phyloP scores from a whole-genome alignment of 139 green algal genomes.

The Pseudopediastrum boryanum region DNA sequence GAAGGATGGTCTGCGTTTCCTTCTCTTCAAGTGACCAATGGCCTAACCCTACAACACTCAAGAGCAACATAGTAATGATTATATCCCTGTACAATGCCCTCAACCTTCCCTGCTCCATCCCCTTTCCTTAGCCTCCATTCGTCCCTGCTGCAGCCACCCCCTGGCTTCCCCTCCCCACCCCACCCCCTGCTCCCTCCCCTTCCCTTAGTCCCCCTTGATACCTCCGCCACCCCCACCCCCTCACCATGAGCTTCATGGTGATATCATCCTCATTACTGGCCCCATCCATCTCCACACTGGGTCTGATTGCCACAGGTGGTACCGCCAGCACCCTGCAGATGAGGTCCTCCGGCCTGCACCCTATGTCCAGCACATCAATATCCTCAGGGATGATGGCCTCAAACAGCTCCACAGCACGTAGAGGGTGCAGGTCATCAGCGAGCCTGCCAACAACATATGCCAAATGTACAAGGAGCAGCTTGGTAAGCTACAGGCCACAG shows the following conservation, averaged over 20 bases:
- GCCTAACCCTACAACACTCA: too few relatives aligned
- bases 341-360: slow-evolving; percentile 37
- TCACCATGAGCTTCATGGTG: slow-evolving; percentile 95
- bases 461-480: neutral
- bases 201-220: too few relatives aligned
- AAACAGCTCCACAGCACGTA: slow-evolving; percentile 85
- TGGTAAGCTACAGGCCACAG: neutral
- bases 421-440: slow-evolving; percentile 93
- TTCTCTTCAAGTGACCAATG: too few relatives aligned
- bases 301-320: slow-evolving; percentile 95
- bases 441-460: slow-evolving; percentile 35
- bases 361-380: slow-evolving; percentile 70
- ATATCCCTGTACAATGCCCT: too few relatives aligned
- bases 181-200: too few relatives aligned
- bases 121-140: too few relatives aligned
- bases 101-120: too few relatives aligned
- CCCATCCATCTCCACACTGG: slow-evolving; percentile 97
- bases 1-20: too few relatives aligned
- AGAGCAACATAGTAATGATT: too few relatives aligned
- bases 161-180: too few relatives aligned
- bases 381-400: slow-evolving; percentile 74
- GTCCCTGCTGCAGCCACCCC: too few relatives aligned
- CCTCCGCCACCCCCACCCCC: too few relatives aligned
- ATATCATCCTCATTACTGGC: slow-evolving; percentile 99
- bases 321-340: slow-evolving; percentile 72